Conservation (phyloP, 257 asterid genomes). For the Nicotiana attenuata region DNA sequence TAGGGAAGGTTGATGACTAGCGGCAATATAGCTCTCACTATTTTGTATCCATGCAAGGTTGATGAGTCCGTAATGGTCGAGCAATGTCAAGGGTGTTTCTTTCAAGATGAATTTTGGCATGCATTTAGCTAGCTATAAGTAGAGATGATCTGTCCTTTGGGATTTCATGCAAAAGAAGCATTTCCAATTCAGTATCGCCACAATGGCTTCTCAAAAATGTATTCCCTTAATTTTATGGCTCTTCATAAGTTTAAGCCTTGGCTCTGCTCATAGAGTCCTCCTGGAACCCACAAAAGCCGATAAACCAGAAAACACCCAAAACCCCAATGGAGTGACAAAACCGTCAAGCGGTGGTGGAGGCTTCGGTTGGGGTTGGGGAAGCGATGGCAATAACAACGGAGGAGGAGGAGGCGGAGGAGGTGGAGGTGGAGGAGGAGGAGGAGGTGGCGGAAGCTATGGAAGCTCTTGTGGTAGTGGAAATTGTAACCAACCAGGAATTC, state of each 20-base stretch:
- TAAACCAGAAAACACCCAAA: not conserved
- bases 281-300: not conserved
- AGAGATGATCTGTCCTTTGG: not conserved
- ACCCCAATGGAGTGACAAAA: not conserved
- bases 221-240: not conserved
- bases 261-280: slow-evolving; percentile 20
- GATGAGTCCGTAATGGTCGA: slow-evolving; percentile 7
- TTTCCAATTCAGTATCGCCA: not conserved
- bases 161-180: not conserved
- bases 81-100: slow-evolving; percentile 7
- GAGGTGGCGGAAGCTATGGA: not conserved
- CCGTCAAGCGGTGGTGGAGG: not conserved
- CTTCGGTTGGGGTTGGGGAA: not conserved
- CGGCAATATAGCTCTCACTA: not conserved
- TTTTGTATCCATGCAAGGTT: not conserved
- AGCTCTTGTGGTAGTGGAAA: not conserved
- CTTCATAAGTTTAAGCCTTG: not conserved
- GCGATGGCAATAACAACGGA: not conserved
- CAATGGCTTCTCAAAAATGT: slow-evolving; percentile 15
- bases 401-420: not conserved
- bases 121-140: not conserved
- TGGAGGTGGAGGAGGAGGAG: not conserved
- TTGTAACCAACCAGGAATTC: not conserved
- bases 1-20: not conserved
- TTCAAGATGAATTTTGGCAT: not conserved